phyloP scores from a whole-genome alignment of 352 stramenopile species.

The Globisporangium canariense region DNA sequence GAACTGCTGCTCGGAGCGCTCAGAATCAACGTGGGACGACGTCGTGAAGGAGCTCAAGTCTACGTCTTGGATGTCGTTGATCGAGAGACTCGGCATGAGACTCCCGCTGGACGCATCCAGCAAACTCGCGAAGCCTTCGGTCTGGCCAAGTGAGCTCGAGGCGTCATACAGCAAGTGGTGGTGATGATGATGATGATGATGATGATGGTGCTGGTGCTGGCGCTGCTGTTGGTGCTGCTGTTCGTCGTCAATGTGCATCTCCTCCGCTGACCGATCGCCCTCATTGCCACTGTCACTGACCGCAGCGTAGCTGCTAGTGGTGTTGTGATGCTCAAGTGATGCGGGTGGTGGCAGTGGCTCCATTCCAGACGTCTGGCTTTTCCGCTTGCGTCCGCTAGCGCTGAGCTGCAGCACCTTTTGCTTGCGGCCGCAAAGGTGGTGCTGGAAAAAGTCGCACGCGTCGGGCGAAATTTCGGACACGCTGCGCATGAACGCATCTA shows the following conservation, averaged over 20 bases:
- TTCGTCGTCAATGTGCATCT: constrained; percentile 9
- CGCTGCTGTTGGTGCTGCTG: not conserved
- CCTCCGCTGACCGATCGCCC: not conserved
- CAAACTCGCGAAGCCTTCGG: constrained; percentile 20
- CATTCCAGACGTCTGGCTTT: constrained; percentile 1
- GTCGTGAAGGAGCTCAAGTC: constrained; percentile 42
- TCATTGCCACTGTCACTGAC: constrained; percentile 1
- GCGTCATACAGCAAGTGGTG: constrained; percentile 24
- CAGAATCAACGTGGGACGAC: constrained; percentile 5
- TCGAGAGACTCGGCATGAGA: constrained; percentile 50
- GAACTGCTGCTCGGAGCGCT: not conserved
- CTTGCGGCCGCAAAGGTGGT: constrained; percentile 62
- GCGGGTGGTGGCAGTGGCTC: not conserved
- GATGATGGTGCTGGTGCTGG: not conserved
- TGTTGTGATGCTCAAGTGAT: not conserved
- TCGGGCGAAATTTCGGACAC: constrained; percentile 52
- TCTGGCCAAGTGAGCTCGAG: constrained; percentile 3
- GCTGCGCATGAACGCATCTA: constrained; percentile 68
- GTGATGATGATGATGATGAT: constrained; percentile 11
- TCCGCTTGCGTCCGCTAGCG: constrained; percentile 27
- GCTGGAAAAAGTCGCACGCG: constrained; percentile 71
- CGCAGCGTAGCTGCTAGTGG: not conserved
- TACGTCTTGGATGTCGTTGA: constrained; percentile 59
- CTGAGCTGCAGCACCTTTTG: constrained; percentile 31
- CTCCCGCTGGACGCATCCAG: constrained; percentile 29